Conservation (phyloP, 352 stramenopile species). For the Globisporangium mamillatum region DNA sequence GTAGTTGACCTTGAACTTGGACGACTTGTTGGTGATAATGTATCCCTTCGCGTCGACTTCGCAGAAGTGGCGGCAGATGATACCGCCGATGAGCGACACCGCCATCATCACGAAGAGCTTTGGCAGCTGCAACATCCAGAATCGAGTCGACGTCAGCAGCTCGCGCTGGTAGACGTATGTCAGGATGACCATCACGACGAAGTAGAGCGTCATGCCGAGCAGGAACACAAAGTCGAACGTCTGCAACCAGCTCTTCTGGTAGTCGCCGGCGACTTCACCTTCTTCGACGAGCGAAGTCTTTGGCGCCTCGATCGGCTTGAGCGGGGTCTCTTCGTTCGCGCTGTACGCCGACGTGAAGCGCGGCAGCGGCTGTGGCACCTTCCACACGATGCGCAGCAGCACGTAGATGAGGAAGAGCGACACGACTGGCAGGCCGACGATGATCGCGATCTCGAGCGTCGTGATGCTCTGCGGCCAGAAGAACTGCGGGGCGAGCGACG, state of each 20-base stretch:
- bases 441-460: constrained; percentile 15
- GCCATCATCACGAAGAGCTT: constrained; percentile 58
- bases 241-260: constrained; percentile 47
- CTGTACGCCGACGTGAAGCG: constrained; percentile 39
- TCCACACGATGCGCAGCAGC: constrained; percentile 63
- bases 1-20: constrained; percentile 88
- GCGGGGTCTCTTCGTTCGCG: constrained; percentile 27
- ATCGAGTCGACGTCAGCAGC: constrained; percentile 32
- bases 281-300: constrained; percentile 56
- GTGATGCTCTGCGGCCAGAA: constrained; percentile 31
- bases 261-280: constrained; percentile 54
- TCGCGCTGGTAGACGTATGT: constrained; percentile 48
- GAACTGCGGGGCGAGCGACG: constrained; percentile 4
- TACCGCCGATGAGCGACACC: constrained; percentile 57
- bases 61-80: constrained; percentile 80
- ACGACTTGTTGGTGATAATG: constrained; percentile 85
- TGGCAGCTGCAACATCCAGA: constrained; percentile 57
- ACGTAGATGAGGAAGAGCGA: constrained; percentile 57
- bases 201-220: constrained; percentile 46
- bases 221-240: constrained; percentile 67
- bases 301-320: constrained; percentile 29
- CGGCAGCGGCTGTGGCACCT: constrained; percentile 38
- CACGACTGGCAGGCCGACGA: constrained; percentile 42
- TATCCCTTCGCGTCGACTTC: constrained; percentile 79
- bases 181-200: constrained; percentile 36